These are phyloP conservation scores for Endocalyx cinctus DNA, from an alignment of 2,329 filamentous ascomycete genomes.

Conservation along the genomic window DNA sequence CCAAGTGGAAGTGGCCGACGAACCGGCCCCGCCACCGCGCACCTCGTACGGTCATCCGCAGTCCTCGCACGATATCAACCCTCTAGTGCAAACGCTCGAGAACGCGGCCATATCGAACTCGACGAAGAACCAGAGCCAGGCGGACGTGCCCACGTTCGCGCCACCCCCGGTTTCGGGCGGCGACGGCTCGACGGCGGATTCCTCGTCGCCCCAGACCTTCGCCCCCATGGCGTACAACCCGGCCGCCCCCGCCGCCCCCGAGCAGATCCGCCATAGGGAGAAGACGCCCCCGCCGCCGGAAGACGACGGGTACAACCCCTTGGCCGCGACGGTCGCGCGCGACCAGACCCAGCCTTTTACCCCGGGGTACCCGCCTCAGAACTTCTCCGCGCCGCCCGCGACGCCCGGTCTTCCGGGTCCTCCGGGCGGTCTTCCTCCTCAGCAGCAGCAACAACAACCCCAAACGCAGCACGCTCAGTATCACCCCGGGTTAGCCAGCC, in stretches of 20 bases:
- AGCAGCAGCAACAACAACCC: too few relatives aligned
- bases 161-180: constrained; percentile 34
- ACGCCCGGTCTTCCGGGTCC: constrained; percentile 37
- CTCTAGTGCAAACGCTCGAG: constrained; percentile 71
- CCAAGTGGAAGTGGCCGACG: constrained; percentile 61
- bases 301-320: constrained; percentile 56
- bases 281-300: constrained; percentile 74
- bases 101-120: constrained; percentile 60
- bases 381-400: constrained; percentile 34
- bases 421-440: constrained; percentile 13
- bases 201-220: constrained; percentile 42
- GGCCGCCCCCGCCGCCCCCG: constrained; percentile 70
- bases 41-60: constrained; percentile 26
- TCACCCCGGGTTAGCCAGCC: constrained; percentile 14
- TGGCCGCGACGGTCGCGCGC: constrained; percentile 53
- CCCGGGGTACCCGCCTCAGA: constrained; percentile 42
- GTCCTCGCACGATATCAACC: constrained; percentile 52
- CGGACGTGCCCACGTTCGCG: constrained; percentile 31
- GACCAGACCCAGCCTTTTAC: constrained; percentile 52
- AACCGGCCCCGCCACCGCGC: constrained; percentile 48
- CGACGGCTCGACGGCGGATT: too few relatives aligned
- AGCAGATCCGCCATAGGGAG: constrained; percentile 66
- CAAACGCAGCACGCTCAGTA: too few relatives aligned
- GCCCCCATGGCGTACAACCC: constrained; percentile 73
- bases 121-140: constrained; percentile 19